These are phyloP conservation scores for Xylariaceae sp. DNA, from an alignment of 2,329 filamentous ascomycete species.

Conservation along the genomic window DNA sequence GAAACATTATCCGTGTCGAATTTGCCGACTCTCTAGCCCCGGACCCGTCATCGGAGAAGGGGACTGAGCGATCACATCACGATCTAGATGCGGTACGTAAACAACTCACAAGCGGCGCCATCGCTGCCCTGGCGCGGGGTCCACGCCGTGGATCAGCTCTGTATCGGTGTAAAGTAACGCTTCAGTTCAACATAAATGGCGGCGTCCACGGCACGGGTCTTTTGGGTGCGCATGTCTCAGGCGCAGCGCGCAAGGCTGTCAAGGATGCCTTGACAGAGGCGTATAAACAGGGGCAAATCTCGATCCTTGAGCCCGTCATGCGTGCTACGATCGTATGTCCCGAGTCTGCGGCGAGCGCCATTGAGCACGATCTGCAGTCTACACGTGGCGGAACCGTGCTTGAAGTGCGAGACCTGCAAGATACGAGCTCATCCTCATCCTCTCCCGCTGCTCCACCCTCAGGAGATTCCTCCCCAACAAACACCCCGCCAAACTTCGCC, in stretches of 20 bases:
- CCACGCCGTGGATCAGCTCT: constrained; percentile 77
- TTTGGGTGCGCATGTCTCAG: constrained; percentile 63
- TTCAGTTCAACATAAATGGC: constrained; percentile 62
- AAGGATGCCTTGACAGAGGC: constrained; percentile 64
- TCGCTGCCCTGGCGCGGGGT: constrained; percentile 79
- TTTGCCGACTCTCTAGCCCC: no score
- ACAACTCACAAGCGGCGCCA: constrained; percentile 71
- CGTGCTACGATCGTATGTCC: constrained; percentile 81
- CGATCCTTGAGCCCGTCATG: constrained; percentile 92
- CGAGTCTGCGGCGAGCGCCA: constrained; percentile 72
- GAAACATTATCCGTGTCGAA: constrained; percentile 62
- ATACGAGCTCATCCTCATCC: constrained; percentile 33
- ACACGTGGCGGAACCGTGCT: constrained; percentile 71
- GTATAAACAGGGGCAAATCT: constrained; percentile 50
- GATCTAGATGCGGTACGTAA: constrained; percentile 49
- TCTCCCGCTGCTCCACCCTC: background rate
- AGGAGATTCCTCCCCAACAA: background rate
- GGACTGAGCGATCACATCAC: no score
- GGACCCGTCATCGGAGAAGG: no score
- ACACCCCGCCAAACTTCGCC: background rate
- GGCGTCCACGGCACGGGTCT: constrained; percentile 66
- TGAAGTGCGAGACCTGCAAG: constrained; percentile 62
- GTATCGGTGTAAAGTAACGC: constrained; percentile 66
- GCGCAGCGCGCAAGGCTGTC: constrained; percentile 60
- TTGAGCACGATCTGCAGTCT: constrained; percentile 77